Conservation (phyloP, 805 yeast species). For the Starmerella powellii region DNA sequence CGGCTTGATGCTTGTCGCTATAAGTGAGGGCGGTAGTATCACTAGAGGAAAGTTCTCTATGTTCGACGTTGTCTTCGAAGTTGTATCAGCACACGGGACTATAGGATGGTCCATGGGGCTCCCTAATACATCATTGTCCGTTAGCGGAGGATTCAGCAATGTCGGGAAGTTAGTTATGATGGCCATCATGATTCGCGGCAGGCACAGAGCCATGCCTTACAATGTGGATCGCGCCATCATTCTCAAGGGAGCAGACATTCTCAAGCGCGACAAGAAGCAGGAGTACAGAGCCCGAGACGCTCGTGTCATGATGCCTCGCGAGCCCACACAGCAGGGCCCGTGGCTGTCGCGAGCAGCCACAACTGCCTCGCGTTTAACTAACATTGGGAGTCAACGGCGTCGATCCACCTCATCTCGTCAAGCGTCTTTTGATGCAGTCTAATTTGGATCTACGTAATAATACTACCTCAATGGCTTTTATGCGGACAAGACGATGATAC, state of each 20-base stretch:
- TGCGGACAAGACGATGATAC: too few species aligned
- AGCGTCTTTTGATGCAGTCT: not conserved
- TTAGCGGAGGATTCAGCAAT: conserved; percentile 57
- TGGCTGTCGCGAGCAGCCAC: conserved; percentile 22
- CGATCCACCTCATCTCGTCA: conserved; percentile 4
- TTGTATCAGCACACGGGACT: conserved; percentile 91
- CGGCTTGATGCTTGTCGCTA: conserved; percentile 74
- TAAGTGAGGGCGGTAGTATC: conserved; percentile 65
- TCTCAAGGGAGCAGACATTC: conserved; percentile 51
- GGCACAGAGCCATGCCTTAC: conserved; percentile 94
- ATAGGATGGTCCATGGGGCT: conserved; percentile 88
- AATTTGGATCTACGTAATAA: too few species aligned
- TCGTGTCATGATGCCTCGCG: conserved; percentile 12
- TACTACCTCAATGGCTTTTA: too few species aligned
- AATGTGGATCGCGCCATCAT: conserved; percentile 87
- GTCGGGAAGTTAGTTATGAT: conserved; percentile 74
- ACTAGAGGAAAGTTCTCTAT: conserved; percentile 15
- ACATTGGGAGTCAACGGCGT: conserved; percentile 15
- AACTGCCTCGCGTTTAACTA: conserved; percentile 16
- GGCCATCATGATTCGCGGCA: conserved; percentile 85
- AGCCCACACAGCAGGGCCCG: conserved; percentile 8
- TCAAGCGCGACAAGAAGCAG: conserved; percentile 22
- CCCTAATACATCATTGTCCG: conserved; percentile 53
- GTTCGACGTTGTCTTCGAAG: conserved; percentile 70
- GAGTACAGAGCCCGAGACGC: conserved; percentile 19